Conservation (phyloP, 768 basidiomycete genomes). For the Boletus subparvulus region DNA sequence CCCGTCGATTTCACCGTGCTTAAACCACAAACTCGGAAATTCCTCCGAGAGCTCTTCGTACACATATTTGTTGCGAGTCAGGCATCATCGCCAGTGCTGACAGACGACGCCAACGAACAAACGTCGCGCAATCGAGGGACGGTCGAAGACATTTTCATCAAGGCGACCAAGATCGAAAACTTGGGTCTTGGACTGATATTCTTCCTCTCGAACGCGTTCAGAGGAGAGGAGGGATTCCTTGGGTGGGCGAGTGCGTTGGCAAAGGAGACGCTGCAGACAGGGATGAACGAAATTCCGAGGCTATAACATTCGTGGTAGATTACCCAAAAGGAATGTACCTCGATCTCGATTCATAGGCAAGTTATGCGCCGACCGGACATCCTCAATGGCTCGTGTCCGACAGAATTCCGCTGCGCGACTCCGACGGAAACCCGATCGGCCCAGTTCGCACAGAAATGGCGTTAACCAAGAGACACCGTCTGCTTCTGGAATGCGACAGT, state of each 20-base stretch:
- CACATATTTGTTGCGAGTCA: constrained; percentile 77
- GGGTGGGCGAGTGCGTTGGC: constrained; percentile 70
- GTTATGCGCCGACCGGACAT: background rate
- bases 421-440: background rate
- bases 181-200: constrained; percentile 76
- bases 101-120: constrained; percentile 34
- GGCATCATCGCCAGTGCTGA: constrained; percentile 62
- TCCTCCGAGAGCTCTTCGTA: constrained; percentile 69
- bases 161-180: constrained; percentile 60
- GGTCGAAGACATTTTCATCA: constrained; percentile 79
- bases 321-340: background rate
- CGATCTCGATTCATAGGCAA: background rate
- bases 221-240: constrained; percentile 45
- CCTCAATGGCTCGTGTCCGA: background rate
- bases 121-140: constrained; percentile 52
- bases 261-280: constrained; percentile 64
- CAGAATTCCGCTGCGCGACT: background rate
- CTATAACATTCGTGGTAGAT: constrained; percentile 8
- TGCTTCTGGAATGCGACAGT: constrained; percentile 67
- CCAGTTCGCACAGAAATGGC: no score
- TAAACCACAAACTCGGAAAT: constrained; percentile 59
- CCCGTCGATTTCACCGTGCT: constrained; percentile 84
- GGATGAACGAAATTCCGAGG: constrained; percentile 53
- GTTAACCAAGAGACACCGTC: background rate
- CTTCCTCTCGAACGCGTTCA: constrained; percentile 55